Conservation (phyloP, 176 grass and related monocot genomes). For the Oryza brachyantha region DNA sequence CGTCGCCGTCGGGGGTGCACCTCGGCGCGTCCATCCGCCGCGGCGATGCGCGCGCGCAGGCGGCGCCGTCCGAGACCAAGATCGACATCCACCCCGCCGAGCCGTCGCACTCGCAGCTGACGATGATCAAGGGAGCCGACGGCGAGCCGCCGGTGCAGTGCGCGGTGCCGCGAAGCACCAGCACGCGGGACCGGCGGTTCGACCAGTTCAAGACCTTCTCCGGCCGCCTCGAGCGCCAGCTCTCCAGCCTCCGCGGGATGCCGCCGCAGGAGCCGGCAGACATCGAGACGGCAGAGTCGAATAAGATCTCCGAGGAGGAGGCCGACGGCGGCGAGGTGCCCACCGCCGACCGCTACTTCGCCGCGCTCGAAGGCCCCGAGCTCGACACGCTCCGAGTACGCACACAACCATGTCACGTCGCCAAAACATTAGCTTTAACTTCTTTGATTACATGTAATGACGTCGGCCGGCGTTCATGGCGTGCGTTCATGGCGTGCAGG, state of each 20-base stretch:
- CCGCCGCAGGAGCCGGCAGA: conserved; percentile 30
- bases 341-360: conserved; percentile 63
- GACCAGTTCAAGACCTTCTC: conserved; percentile 87
- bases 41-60: not conserved
- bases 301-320: conserved; percentile 12
- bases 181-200: conserved; percentile 46
- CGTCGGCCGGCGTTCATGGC: not conserved
- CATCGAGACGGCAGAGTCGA: not conserved
- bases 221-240: conserved; percentile 65
- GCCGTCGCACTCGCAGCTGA: conserved; percentile 42
- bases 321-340: conserved; percentile 35
- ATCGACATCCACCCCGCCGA: not conserved
- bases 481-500: not conserved
- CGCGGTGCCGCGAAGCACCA: conserved; percentile 27
- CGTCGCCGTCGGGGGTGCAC: conserved; percentile 62
- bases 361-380: conserved; percentile 74
- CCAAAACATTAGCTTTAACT: not conserved
- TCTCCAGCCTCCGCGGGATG: conserved; percentile 68
- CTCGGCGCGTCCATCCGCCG: not conserved
- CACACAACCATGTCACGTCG: not conserved
- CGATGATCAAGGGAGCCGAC: not conserved
- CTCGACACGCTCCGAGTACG: conserved; percentile 73
- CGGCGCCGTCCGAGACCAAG: not conserved
- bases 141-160: not conserved
- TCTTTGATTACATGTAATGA: not conserved